These are phyloP conservation scores for Boletus sp. DNA, from an alignment of 768 basidiomycete genomes.

Conservation along the genomic window DNA sequence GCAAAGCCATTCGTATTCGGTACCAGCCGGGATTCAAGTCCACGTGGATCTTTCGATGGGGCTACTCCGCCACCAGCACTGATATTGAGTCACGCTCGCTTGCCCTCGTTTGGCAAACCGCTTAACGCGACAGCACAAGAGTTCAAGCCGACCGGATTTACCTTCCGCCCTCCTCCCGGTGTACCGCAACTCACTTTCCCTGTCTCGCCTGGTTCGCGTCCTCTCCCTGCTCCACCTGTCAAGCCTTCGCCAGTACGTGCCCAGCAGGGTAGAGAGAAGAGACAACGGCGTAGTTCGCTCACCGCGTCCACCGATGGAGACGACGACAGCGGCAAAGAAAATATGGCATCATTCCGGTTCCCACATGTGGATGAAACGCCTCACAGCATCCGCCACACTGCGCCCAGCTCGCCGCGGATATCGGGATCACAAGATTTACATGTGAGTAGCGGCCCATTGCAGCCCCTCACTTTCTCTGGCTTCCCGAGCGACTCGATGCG, in stretches of 20 bases:
- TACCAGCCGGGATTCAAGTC: conserved; percentile 34
- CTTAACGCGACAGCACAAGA: conserved; percentile 78
- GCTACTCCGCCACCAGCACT: conserved; percentile 39
- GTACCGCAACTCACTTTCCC: conserved; percentile 54
- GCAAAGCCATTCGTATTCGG: conserved; percentile 88
- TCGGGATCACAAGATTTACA: conserved; percentile 26
- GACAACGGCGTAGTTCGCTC: conserved; percentile 58
- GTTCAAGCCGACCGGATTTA: conserved; percentile 78
- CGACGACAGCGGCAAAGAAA: conserved; percentile 53
- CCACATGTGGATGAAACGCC: conserved; percentile 54
- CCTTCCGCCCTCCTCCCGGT: conserved; percentile 69
- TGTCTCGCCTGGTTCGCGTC: conserved; percentile 32
- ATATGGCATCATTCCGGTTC: conserved; percentile 77
- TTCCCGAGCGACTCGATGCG: conserved; percentile 44
- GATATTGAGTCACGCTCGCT: conserved; percentile 34
- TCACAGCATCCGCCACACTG: conserved; percentile 46
- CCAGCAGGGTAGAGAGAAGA: conserved; percentile 78
- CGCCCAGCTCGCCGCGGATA: conserved; percentile 38
- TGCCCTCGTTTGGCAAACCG: conserved; percentile 58
- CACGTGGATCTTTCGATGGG: conserved; percentile 32
- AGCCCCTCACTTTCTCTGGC: conserved; percentile 66
- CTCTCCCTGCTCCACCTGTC: conserved; percentile 39
- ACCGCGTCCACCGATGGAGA: conserved; percentile 34
- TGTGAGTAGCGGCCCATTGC: conserved; percentile 23
- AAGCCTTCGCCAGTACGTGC: conserved; percentile 22